Evolutionary conservation across 1,139 yeast genomes (phyloP), one percentile per base, ranked within the genome.

Genomic region (Groenewaldozyma auringiensis): DNA sequence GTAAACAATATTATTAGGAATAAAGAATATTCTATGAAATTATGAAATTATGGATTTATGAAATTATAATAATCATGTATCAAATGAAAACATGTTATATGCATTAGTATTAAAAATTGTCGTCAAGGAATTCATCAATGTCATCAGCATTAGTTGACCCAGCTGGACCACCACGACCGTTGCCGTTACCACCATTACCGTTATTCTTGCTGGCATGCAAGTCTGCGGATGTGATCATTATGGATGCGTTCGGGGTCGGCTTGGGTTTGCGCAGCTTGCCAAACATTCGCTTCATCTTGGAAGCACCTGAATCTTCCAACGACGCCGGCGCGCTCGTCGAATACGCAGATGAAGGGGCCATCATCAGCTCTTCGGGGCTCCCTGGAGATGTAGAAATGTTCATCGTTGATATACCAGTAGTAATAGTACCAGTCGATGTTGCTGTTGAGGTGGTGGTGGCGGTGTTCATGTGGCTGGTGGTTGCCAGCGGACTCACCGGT

Each of bases 221-320:
- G 40, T 58, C 61, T 14, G 59, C 54, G 11, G 59, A 54, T 31
- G 61, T 58, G 45, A 58, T 57, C 52, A 58, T 58, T 27, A 50
- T 50, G 8, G 60, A 51, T 14, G 53, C 47, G 40, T 50, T 50
- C 17, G 52, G 44, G 8, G 56, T 46, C 37, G 49, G 48, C 43
- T 51, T 52, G 40, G 52, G 52, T 44, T 56, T 51, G 11, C 53
- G 47, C 33, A 60, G 51, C 46, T 53, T 52, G 43, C 62, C 62
- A 44, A 59, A 53, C 40, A 61, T 52, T 22, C 61, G 54, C 40
- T 56, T 53, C 48, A 59, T 53, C 29, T 47, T 47, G 22, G 40
- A 42, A 37, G 39, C 43, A 21, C 44, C 47, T 37, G 42, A 31
- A 34, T 13, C 46, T 18, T 21, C 32, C 16, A 36, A 25, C 25